Evolutionary conservation across 805 yeast species (phyloP), one percentile per base, ranked within the genome.

Genomic region (Kazachstania bromeliacearum): DNA sequence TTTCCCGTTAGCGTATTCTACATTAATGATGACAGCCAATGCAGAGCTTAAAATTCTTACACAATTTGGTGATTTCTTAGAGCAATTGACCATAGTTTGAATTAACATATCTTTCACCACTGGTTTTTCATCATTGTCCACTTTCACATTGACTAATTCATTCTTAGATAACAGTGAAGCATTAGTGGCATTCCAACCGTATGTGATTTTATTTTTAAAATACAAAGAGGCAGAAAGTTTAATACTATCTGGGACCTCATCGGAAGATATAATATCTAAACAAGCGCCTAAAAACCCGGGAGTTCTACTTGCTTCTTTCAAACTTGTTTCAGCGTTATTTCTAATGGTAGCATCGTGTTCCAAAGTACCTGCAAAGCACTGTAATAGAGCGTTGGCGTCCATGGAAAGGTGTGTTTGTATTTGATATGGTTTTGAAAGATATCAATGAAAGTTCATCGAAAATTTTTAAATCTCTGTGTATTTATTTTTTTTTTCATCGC

Each of bases 201-300:
- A 67, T 12, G 67, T 63, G 16, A 85, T 68, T 38, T 77, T 68
- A 57, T 89, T 88, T 56, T 89, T 89, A 57, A 85, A 74, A 57
- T 75, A 85, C 4, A 89, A 77, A 0, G 92, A 87, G 2, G 94
- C 80, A 9, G 94, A 83, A 33, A 75, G 63, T 46, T 77, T 71
- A 34, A 81, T 67, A 17, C 67, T 71, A 2, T 60, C 58, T 5
- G 74, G 64, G 12, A 70, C 75, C 13, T 69, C 73, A 5, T 60
- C 60, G 15, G 74, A 71, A 13, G 70, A 55, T 14, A 85, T 67
- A 35, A 87, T 79, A 52, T 84, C 89, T 32, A 89, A 63, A 57
- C 95, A 83, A 2, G 89, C 88, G 4, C 81, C 81, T 27, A 85
- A 62, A 52, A 88, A 88, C 4, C 94, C 95, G 1, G 82, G 75